Evolutionary conservation across 768 basidiomycete species (phyloP).

Genomic region (Tylopilus intermedius): DNA sequence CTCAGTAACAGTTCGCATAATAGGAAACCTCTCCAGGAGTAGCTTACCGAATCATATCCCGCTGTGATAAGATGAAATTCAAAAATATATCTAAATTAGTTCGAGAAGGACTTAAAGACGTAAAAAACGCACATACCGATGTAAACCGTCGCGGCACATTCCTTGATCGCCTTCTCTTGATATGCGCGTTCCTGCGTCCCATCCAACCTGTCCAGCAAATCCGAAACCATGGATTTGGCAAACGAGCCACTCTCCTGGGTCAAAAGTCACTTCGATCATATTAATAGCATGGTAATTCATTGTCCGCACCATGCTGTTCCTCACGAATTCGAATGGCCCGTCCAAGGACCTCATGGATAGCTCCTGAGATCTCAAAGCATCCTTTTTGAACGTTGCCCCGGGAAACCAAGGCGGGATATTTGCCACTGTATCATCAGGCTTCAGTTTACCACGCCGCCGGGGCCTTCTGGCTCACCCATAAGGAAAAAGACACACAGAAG

Average conservation of each 20-base stretch:
- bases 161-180: slow-evolving; percentile 24
- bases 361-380: slow-evolving; percentile 23
- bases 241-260: slow-evolving; percentile 22
- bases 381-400: slow-evolving; percentile 27
- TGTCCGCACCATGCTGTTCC: slow-evolving; percentile 21
- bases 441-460: background rate
- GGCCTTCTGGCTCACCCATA: background rate
- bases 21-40: background rate
- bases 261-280: background rate
- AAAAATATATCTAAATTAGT: background rate
- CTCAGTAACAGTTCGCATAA: background rate
- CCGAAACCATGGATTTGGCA: slow-evolving; percentile 28
- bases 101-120: background rate
- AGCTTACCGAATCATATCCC: slow-evolving; percentile 26
- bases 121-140: slow-evolving; percentile 18
- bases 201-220: slow-evolving; percentile 19
- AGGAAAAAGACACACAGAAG: slow-evolving; percentile 18
- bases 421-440: slow-evolving; percentile 15
- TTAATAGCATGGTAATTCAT: background rate
- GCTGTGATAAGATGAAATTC: slow-evolving; percentile 8
- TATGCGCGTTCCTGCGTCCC: slow-evolving; percentile 9
- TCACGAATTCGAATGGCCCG: slow-evolving; percentile 27
- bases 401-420: slow-evolving; percentile 29
- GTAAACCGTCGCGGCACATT: slow-evolving; percentile 29
- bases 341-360: slow-evolving; percentile 22